phyloP scores from a whole-genome alignment of 1,284 basidiomycete genomes.

The Coniophora puteana region DNA sequence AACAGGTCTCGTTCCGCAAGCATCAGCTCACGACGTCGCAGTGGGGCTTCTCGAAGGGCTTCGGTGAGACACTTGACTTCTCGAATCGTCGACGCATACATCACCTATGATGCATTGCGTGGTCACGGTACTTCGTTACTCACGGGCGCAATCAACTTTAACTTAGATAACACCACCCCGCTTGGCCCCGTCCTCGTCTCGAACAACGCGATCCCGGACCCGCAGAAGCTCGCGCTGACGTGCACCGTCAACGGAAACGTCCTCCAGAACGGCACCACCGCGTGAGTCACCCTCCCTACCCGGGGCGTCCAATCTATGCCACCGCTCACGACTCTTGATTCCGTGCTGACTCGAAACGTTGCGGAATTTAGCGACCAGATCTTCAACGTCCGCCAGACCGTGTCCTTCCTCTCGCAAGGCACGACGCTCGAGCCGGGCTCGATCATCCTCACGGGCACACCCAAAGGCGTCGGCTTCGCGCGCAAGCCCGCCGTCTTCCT shows the following conservation, averaged over 20 bases:
- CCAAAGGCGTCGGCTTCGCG: slow-evolving; percentile 76
- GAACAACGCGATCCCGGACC: slow-evolving; percentile 59
- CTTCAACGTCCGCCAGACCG: slow-evolving; percentile 67
- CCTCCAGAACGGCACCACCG: slow-evolving; percentile 74
- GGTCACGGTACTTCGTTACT: too few relatives aligned
- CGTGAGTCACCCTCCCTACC: slow-evolving; percentile 36
- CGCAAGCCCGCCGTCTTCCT: slow-evolving; percentile 68
- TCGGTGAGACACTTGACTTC: slow-evolving; percentile 51
- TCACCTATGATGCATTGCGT: background rate
- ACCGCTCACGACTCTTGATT: slow-evolving; percentile 21
- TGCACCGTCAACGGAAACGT: slow-evolving; percentile 65
- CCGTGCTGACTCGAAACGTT: slow-evolving; percentile 13
- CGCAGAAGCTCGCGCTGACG: slow-evolving; percentile 64
- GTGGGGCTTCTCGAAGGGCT: slow-evolving; percentile 85
- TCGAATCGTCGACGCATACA: background rate
- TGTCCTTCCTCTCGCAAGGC: slow-evolving; percentile 81
- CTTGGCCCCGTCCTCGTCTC: slow-evolving; percentile 77
- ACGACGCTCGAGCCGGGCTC: slow-evolving; percentile 84
- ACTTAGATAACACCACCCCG: slow-evolving; percentile 68
- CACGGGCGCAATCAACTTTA: background rate
- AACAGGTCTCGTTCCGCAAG: slow-evolving; percentile 73
- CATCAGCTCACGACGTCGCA: slow-evolving; percentile 74
- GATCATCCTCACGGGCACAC: slow-evolving; percentile 79
- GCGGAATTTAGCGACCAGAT: slow-evolving; percentile 57
- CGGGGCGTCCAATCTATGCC: background rate